Conservation (phyloP, 2,329 filamentous ascomycete genomes). For the Dactylellina drechsleri region DNA sequence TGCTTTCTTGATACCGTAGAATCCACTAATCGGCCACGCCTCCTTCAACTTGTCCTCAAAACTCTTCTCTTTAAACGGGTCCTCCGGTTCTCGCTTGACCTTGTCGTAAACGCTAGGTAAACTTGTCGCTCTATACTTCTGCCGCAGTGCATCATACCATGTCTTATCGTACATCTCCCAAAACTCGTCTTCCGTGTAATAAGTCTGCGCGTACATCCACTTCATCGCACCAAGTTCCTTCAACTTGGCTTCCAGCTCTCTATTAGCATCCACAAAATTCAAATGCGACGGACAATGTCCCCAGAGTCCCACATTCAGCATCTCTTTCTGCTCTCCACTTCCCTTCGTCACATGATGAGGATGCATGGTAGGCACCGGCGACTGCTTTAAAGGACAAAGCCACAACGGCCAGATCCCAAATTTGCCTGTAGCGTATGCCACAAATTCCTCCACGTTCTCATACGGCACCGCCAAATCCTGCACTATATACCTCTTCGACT, state of each 20-base stretch:
- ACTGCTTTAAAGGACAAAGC: slow-evolving; percentile 66
- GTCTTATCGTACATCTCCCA: slow-evolving; percentile 72
- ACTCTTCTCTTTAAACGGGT: slow-evolving; percentile 9
- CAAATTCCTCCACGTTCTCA: slow-evolving; percentile 45
- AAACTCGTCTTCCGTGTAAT: slow-evolving; percentile 75
- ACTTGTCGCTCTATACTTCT: slow-evolving; percentile 69
- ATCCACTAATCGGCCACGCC: slow-evolving; percentile 68
- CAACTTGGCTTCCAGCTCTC: slow-evolving; percentile 70
- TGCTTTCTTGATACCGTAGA: slow-evolving; percentile 71
- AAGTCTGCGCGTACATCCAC: slow-evolving; percentile 76
- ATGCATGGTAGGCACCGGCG: slow-evolving; percentile 62
- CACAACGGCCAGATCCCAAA: slow-evolving; percentile 69
- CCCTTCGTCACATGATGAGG: slow-evolving; percentile 25
- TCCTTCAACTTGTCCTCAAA: slow-evolving; percentile 60
- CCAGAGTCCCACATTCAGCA: slow-evolving; percentile 74
- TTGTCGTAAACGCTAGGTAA: slow-evolving; percentile 76
- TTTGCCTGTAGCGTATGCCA: slow-evolving; percentile 64
- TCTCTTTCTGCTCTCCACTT: slow-evolving; percentile 59
- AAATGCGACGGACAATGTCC: slow-evolving; percentile 64
- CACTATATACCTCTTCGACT: slow-evolving; percentile 63
- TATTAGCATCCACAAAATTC: slow-evolving; percentile 68
- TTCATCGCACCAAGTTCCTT: slow-evolving; percentile 72
- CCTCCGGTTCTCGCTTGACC: slow-evolving; percentile 62
- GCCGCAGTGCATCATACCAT: slow-evolving; percentile 70
- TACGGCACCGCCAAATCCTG: slow-evolving; percentile 54